Evolutionary conservation across 2,329 filamentous ascomycete genomes (phyloP).

Genomic region (Teratosphaeria destructans): DNA sequence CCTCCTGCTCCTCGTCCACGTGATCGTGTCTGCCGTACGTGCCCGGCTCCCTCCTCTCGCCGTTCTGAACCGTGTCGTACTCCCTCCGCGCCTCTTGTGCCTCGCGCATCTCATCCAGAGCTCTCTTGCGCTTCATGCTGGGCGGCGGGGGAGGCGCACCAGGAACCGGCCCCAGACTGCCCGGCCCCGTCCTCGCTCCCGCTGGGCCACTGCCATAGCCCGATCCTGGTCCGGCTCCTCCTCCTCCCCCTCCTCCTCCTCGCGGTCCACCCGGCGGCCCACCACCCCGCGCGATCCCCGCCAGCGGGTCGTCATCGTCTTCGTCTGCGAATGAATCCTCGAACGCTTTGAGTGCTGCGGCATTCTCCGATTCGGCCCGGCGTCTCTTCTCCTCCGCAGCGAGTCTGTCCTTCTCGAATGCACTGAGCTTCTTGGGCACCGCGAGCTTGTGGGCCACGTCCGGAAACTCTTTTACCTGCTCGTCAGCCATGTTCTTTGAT

Average conservation of each 20-base stretch:
- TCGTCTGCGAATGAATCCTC: slow-evolving; percentile 65
- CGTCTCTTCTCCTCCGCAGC: slow-evolving; percentile 81
- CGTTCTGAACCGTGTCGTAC: slow-evolving; percentile 4
- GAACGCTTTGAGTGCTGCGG: slow-evolving; percentile 77
- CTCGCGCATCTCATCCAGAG: slow-evolving; percentile 23
- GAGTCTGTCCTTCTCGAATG: slow-evolving; percentile 79
- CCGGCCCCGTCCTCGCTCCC: slow-evolving; percentile 39
- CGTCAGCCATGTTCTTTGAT: slow-evolving; percentile 5
- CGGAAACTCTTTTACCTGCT: slow-evolving; percentile 45
- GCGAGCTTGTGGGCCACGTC: slow-evolving; percentile 63
- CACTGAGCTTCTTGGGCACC: slow-evolving; percentile 70
- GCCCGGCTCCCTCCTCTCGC: slow-evolving; percentile 3
- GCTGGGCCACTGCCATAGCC: slow-evolving; percentile 15
- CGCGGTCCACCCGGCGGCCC: slow-evolving; percentile 31
- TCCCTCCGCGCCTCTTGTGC: slow-evolving; percentile 18
- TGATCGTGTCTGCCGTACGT: slow-evolving; percentile 20
- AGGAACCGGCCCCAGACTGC: slow-evolving; percentile 37
- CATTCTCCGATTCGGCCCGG: slow-evolving; percentile 77
- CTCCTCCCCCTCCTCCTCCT: slow-evolving; percentile 13
- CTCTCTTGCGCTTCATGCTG: slow-evolving; percentile 24
- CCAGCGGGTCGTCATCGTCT: slow-evolving; percentile 23
- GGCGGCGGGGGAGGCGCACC: slow-evolving; percentile 15
- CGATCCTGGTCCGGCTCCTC: slow-evolving; percentile 34
- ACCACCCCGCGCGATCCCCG: background rate
- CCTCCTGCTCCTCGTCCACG: slow-evolving; percentile 23